Evolutionary conservation across 805 yeast species (phyloP), one percentile per base, ranked within the genome.

Genomic region (Metschnikowia anglica): DNA sequence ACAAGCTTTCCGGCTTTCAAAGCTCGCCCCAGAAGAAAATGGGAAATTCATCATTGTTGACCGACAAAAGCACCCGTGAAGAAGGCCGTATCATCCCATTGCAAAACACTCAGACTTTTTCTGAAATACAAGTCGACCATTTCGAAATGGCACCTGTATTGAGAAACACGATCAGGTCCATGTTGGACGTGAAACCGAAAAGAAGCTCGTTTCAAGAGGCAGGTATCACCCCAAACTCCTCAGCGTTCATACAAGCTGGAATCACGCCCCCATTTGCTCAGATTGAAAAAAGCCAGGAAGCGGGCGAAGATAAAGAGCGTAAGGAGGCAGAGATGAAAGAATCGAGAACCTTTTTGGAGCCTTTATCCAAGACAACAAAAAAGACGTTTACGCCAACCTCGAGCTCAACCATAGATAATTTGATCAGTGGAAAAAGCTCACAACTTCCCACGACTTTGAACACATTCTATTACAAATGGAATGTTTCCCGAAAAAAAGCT

Each of bases 401-500:
- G 32, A 47, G 19, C 48, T 58, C 25, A 54, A 57, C 37, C 58
- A 63, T 43, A 25, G 21, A 41, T 40, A 19, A 49, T 19, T 39
- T 51, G 20, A 41, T 51, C 13, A 38, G 35, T 9, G 49, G 46
- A 17, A 41, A 42, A 23, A 36, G 31, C 15, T 41, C 41, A 0
- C 49, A 52, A 34, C 49, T 68, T 2, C 72, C 74, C 1, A 52
- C 63, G 12, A 66, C 60, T 29, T 51, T 68, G 27, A 70, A 66
- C 43, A 75, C 83, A 3, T 80, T 88, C 4, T 88, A 88, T 58
- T 83, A 83, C 58, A 85, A 85, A 55, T 91, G 89, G 77, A 82
- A 79, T 13, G 95, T 91, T 0, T 87, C 88, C 86, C 74, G 97
- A 55, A 79, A 93, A 46, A 91, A 90, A 54, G 90, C 89, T 17